A percentile compares a stretch with the other conserved stretches of the same genome.
These are phyloP conservation scores for Skeletonema menzelii DNA, from an alignment of 108 stramenopile species.

Conservation along the genomic window DNA sequence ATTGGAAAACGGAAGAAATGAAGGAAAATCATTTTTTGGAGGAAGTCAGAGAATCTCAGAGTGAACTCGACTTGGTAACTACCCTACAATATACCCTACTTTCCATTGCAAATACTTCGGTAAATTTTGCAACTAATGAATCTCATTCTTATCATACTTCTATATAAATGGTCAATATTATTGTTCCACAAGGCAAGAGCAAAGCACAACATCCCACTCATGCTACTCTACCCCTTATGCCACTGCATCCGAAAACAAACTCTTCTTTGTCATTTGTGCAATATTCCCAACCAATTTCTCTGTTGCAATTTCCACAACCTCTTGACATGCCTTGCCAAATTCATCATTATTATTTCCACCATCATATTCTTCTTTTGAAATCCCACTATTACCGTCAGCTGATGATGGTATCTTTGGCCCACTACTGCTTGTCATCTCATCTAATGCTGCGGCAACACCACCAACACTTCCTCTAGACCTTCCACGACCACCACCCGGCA, in stretches of 20 bases:
- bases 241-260: conserved; percentile 23
- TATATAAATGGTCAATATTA: too few species aligned
- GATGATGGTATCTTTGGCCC: not conserved
- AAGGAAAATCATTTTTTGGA: too few species aligned
- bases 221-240: too few species aligned
- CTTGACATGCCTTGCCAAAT: conserved; percentile 44
- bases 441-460: not conserved
- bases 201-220: too few species aligned
- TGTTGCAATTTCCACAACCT: conserved; percentile 43
- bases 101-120: too few species aligned
- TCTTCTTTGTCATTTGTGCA: conserved; percentile 38
- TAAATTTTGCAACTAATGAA: too few species aligned
- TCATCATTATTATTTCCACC: conserved; percentile 22
- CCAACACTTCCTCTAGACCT: conserved; percentile 9
- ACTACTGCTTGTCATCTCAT: not conserved
- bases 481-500: conserved; percentile 8
- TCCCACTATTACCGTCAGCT: not conserved
- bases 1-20: too few species aligned
- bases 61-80: too few species aligned
- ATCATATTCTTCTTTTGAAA: conserved; percentile 6
- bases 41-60: too few species aligned
- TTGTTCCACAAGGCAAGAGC: too few species aligned
- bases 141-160: too few species aligned
- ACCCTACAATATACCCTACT: too few species aligned
- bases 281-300: conserved; percentile 46